Evolutionary conservation across 1,284 basidiomycete genomes (phyloP).

Genomic region (Tilletia indica): DNA sequence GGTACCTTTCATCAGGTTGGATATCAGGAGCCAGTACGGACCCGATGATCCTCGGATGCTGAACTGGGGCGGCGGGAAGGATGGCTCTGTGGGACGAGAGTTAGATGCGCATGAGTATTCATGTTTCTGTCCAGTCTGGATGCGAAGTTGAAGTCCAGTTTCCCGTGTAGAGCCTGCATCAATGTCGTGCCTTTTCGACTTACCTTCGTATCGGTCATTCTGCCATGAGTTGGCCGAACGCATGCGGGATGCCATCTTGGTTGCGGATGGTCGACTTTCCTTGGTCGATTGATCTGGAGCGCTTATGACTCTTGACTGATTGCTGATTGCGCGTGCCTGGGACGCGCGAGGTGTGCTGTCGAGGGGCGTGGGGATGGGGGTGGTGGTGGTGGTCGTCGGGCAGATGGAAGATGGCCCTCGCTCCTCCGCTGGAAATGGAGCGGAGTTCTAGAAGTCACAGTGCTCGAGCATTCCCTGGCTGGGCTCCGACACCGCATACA

Average conservation of each 20-base stretch:
- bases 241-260: constrained; percentile 1
- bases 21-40: constrained; percentile 48
- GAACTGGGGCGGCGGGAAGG: constrained; percentile 37
- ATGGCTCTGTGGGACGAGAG: neutral
- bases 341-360: too few species aligned
- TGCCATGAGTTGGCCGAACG: neutral
- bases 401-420: neutral
- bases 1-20: constrained; percentile 47
- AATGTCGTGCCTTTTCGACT: neutral
- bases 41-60: constrained; percentile 47
- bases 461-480: too few species aligned
- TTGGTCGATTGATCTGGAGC: too few species aligned
- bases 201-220: neutral
- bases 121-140: too few species aligned
- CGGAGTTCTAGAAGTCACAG: too few species aligned
- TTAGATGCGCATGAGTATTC: neutral
- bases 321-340: too few species aligned
- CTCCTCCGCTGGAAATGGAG: too few species aligned
- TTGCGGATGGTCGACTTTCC: neutral
- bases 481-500: too few species aligned
- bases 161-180: too few species aligned
- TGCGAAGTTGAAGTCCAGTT: too few species aligned
- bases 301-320: too few species aligned
- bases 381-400: neutral
- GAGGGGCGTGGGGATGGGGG: too few species aligned